Percentiles rank a stretch among this genome's conserved stretches.
These are phyloP conservation scores for Malassezia brasiliensis DNA, from an alignment of 1,284 basidiomycete species.

Conservation along the genomic window DNA sequence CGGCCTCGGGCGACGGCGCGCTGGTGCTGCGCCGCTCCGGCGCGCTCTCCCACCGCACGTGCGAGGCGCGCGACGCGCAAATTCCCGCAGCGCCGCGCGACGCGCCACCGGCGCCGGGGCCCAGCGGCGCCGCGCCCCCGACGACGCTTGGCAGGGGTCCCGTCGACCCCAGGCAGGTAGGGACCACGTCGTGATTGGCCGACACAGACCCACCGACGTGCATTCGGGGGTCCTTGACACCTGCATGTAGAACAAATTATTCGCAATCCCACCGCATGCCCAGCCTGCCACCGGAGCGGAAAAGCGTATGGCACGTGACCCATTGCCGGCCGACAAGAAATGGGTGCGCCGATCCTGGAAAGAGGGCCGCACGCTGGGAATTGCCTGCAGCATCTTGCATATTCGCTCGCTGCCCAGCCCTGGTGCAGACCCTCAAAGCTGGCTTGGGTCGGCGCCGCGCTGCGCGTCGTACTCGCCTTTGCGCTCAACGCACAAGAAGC, in stretches of 20 bases:
- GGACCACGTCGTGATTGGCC: too few relatives aligned
- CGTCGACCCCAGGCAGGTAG: too few relatives aligned
- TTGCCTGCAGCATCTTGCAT: conserved; percentile 10
- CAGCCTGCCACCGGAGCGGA: too few relatives aligned
- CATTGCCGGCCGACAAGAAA: neutral
- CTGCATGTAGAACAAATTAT: neutral
- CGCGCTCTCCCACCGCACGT: neutral
- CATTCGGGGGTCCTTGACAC: conserved; percentile 2
- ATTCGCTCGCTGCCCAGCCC: neutral
- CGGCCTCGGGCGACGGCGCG: neutral
- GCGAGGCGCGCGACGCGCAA: neutral
- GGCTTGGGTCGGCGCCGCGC: neutral
- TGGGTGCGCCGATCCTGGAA: neutral
- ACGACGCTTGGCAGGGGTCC: too few relatives aligned
- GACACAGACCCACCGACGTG: neutral
- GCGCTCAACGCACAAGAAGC: too few relatives aligned
- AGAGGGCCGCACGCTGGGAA: neutral
- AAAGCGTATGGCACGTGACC: neutral
- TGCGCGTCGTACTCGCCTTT: neutral
- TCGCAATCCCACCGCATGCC: neutral
- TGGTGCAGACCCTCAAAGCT: neutral
- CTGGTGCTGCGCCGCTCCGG: neutral
- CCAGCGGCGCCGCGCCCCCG: too few relatives aligned
- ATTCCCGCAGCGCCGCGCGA: neutral
- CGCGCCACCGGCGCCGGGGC: too few relatives aligned